Evolutionary conservation across 148 eudicot genomes (phyloP).

Genomic region (Heliosperma pusillum): DNA sequence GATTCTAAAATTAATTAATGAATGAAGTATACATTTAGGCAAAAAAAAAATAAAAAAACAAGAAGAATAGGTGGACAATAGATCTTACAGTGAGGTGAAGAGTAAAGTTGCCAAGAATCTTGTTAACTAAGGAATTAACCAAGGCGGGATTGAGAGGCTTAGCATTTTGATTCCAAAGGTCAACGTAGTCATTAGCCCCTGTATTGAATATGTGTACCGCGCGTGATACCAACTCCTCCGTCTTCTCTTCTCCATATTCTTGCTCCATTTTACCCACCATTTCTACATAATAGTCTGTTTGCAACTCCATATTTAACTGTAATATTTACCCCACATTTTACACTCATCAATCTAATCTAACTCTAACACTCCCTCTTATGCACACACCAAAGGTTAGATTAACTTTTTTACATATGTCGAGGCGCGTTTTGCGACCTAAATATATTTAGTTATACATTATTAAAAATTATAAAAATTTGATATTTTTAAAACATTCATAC

Average conservation of each 20-base stretch:
- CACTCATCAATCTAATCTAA: background rate
- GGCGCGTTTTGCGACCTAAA: too few relatives aligned
- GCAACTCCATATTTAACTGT: constrained; percentile 26
- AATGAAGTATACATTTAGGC: too few relatives aligned
- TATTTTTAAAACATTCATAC: too few relatives aligned
- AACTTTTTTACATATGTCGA: too few relatives aligned
- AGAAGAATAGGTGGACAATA: too few relatives aligned
- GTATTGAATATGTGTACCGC: constrained; percentile 38
- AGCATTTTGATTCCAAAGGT: constrained; percentile 18
- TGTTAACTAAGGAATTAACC: constrained; percentile 21
- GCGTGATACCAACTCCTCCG: constrained; percentile 22
- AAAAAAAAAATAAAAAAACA: too few relatives aligned
- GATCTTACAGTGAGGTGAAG: constrained; percentile 30
- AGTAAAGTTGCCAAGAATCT: constrained; percentile 39
- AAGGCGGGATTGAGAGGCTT: constrained; percentile 7
- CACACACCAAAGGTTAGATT: too few relatives aligned
- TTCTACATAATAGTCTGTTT: constrained; percentile 29
- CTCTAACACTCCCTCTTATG: background rate
- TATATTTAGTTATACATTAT: too few relatives aligned
- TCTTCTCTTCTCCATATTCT: constrained; percentile 26
- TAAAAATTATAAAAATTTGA: too few relatives aligned
- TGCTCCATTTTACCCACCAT: constrained; percentile 24
- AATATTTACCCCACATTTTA: background rate
- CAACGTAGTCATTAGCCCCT: constrained; percentile 37
- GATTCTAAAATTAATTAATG: too few relatives aligned